A percentile compares a stretch with the other conserved stretches of the same genome.
Conservation (phyloP, 169 alveolate species). For the Cystoisospora suis region DNA sequence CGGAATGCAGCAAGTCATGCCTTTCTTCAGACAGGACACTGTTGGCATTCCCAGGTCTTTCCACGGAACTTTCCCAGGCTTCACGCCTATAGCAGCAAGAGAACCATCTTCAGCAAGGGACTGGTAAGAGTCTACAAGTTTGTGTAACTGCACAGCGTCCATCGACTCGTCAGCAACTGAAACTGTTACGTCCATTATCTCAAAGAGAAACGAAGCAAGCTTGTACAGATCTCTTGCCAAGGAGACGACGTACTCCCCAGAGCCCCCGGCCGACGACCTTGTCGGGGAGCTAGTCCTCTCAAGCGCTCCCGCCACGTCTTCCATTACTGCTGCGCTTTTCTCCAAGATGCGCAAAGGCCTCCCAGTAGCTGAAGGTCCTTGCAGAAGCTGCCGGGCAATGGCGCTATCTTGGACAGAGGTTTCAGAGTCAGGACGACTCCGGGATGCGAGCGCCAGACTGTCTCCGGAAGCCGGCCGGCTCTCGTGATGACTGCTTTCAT, state of each 20-base stretch:
- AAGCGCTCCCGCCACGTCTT: not conserved
- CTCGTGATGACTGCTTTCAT: too few relatives aligned
- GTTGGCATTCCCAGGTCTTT: slow-evolving; percentile 16
- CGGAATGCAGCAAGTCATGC: slow-evolving; percentile 55
- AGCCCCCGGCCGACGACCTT: not conserved
- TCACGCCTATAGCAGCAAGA: slow-evolving; percentile 27
- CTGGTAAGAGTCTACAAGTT: slow-evolving; percentile 27
- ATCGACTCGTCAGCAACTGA: slow-evolving; percentile 29
- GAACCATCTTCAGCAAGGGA: not conserved
- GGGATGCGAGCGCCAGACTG: too few relatives aligned
- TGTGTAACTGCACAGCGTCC: not conserved
- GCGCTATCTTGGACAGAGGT: too few relatives aligned
- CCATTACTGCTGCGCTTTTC: not conserved
- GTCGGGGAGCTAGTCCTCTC: not conserved
- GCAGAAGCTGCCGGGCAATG: not conserved
- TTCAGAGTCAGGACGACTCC: too few relatives aligned
- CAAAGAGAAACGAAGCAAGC: not conserved
- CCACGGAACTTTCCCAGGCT: not conserved
- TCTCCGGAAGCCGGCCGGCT: too few relatives aligned
- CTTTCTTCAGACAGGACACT: slow-evolving; percentile 14
- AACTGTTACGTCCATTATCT: not conserved
- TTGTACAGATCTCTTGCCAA: not conserved
- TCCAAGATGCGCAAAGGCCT: not conserved
- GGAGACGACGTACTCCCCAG: slow-evolving; percentile 5
- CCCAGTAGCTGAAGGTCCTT: not conserved